Evolutionary conservation across 768 basidiomycete genomes (phyloP).

Genomic region (Boletellus ananas): DNA sequence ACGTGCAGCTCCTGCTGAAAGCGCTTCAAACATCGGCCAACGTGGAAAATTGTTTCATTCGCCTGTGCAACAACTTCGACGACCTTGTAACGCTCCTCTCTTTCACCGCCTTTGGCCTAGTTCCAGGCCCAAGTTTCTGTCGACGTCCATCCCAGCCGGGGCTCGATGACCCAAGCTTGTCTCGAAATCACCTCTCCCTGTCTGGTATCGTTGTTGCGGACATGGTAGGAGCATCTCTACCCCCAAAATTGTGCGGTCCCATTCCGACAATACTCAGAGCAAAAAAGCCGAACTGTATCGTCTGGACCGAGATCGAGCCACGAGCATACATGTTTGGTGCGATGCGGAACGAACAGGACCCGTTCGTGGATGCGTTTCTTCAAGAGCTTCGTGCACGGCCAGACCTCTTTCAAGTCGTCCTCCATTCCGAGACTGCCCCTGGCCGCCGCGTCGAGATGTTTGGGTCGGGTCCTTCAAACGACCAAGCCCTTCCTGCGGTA

Average conservation of each 20-base stretch:
- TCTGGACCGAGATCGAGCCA: conserved; percentile 24
- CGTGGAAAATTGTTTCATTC: conserved; percentile 28
- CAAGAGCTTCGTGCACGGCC: conserved; percentile 27
- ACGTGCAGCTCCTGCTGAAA: conserved; percentile 2
- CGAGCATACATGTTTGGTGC: conserved; percentile 32
- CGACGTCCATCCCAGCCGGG: not conserved
- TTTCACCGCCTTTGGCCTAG: conserved; percentile 16
- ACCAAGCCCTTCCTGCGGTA: conserved; percentile 7
- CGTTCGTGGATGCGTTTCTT: conserved; percentile 26
- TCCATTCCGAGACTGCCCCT: conserved; percentile 28
- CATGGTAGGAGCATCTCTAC: conserved; percentile 8
- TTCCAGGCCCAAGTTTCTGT: conserved; percentile 21
- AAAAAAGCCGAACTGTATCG: conserved; percentile 12
- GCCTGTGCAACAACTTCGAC: conserved; percentile 29
- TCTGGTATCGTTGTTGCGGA: conserved; percentile 20
- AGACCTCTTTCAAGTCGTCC: conserved; percentile 31
- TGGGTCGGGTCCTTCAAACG: conserved; percentile 14
- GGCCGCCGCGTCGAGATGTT: conserved; percentile 21
- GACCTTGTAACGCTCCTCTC: conserved; percentile 29
- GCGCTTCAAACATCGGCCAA: conserved; percentile 11
- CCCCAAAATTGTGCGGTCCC: not conserved
- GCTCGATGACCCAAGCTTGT: not conserved
- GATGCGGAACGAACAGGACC: conserved; percentile 25
- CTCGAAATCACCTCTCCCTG: conserved; percentile 20
- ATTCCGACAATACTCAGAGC: conserved; percentile 7